These are phyloP conservation scores for Gnetum montanum DNA, from an alignment of 75 land plant genomes.

Conservation along the genomic window DNA sequence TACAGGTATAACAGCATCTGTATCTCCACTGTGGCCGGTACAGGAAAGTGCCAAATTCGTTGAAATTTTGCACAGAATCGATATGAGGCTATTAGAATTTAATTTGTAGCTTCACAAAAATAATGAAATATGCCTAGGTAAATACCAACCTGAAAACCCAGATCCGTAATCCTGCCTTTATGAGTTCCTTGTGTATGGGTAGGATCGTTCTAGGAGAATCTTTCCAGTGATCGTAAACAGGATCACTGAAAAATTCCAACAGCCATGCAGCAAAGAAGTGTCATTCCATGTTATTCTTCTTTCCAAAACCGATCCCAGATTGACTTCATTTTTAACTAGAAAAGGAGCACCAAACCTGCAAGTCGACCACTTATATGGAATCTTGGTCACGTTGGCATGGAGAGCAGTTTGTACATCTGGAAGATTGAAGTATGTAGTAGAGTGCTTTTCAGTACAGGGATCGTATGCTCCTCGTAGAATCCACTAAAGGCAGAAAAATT, in stretches of 20 bases:
- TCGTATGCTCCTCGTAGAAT: conserved; percentile 57
- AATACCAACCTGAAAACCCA: conserved; percentile 83
- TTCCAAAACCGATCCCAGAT: too few relatives aligned
- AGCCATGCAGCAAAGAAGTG: background rate
- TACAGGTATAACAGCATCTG: conserved; percentile 84
- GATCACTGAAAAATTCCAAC: conserved; percentile 37
- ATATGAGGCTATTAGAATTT: too few relatives aligned
- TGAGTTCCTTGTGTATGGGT: conserved; percentile 76
- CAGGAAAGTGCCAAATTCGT: too few relatives aligned
- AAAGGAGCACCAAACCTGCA: conserved; percentile 64
- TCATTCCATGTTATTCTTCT: too few relatives aligned
- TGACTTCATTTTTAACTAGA: too few relatives aligned
- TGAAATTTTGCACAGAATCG: too few relatives aligned
- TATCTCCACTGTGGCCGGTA: conserved; percentile 89
- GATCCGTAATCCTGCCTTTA: conserved; percentile 62
- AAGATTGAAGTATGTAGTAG: conserved; percentile 62
- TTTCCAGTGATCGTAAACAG: conserved; percentile 45
- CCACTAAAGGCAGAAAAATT: conserved; percentile 19
- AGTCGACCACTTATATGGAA: conserved; percentile 62
- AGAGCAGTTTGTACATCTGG: conserved; percentile 91
- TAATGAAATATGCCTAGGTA: too few relatives aligned
- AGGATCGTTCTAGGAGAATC: conserved; percentile 68
- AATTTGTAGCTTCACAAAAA: too few relatives aligned
- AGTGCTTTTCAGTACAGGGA: conserved; percentile 68
- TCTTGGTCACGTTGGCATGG: conserved; percentile 80